Evolutionary conservation across 176 grass and related monocot genomes (phyloP).

Genomic region (Urochloa ruziziensis): DNA sequence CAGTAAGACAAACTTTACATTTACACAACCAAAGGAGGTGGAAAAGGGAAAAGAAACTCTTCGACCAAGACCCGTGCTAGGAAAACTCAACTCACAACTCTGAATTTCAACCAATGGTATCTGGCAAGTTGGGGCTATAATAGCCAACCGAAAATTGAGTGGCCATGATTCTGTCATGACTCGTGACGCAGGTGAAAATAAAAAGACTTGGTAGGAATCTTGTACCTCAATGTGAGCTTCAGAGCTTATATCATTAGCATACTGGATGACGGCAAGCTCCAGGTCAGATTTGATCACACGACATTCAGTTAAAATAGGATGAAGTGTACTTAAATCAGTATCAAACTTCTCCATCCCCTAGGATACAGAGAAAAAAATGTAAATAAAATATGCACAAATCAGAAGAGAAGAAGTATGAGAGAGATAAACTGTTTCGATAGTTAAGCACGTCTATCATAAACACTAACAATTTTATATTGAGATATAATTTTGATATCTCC

Average conservation of each 20-base stretch:
- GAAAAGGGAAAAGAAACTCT: not conserved
- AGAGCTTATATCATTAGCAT: constrained; percentile 98
- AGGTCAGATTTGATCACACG: constrained; percentile 87
- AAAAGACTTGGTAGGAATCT: not conserved
- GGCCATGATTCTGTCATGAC: not conserved
- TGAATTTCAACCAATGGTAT: not conserved
- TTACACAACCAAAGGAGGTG: not conserved
- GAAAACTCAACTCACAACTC: not conserved
- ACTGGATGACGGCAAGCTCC: constrained; percentile 87
- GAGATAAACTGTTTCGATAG: not conserved
- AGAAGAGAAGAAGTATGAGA: constrained; percentile 7
- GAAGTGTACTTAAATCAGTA: constrained; percentile 67
- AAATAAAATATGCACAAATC: not conserved
- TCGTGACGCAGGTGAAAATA: too few species aligned
- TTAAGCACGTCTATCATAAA: not conserved
- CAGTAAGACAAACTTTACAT: not conserved
- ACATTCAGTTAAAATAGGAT: constrained; percentile 94
- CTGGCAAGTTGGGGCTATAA: not conserved
- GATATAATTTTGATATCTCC: not conserved
- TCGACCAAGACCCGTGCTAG: not conserved
- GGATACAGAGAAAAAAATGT: constrained; percentile 8
- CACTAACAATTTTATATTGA: not conserved
- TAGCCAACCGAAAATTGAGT: not conserved
- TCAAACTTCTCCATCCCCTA: constrained; percentile 91
- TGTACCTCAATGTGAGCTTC: constrained; percentile 95